A percentile compares a stretch with the other conserved stretches of the same genome.
These are phyloP conservation scores for Tardiomyces depauwii DNA, from an alignment of 1,139 yeast species.

Conservation along the genomic window DNA sequence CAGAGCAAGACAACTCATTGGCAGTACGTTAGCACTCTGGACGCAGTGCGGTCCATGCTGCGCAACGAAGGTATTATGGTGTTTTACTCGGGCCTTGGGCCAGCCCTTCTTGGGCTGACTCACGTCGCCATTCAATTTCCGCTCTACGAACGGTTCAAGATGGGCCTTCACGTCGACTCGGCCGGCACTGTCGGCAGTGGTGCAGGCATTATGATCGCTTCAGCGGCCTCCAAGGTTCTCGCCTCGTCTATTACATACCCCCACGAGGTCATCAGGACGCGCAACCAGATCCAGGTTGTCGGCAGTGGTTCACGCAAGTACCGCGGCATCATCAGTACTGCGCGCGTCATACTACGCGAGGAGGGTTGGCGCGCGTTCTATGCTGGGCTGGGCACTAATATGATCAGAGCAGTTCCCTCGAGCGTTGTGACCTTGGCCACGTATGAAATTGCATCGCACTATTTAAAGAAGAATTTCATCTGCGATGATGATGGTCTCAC, in stretches of 20 bases:
- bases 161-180: slow-evolving; percentile 24
- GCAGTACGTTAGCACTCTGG: slow-evolving; percentile 65
- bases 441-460: slow-evolving; percentile 72
- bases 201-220: slow-evolving; percentile 52
- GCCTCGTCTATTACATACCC: slow-evolving; percentile 91
- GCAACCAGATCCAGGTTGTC: slow-evolving; percentile 54
- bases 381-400: slow-evolving; percentile 78
- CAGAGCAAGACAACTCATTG: slow-evolving; percentile 38
- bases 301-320: slow-evolving; percentile 16
- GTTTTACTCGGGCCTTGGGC: slow-evolving; percentile 85
- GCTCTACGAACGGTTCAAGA: slow-evolving; percentile 75
- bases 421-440: slow-evolving; percentile 92
- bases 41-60: slow-evolving; percentile 76
- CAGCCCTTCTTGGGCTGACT: slow-evolving; percentile 78
- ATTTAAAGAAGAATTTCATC: slow-evolving; percentile 22
- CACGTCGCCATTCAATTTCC: slow-evolving; percentile 98
- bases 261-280: slow-evolving; percentile 87
- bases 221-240: slow-evolving; percentile 73
- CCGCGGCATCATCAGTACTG: slow-evolving; percentile 34
- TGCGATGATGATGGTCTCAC: not conserved
- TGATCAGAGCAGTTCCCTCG: slow-evolving; percentile 89
- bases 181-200: slow-evolving; percentile 3
- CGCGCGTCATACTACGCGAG: slow-evolving; percentile 41
- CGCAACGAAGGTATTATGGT: slow-evolving; percentile 66
- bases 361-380: slow-evolving; percentile 83